These are phyloP conservation scores for Cordyceps tenuipes DNA, from an alignment of 2,329 filamentous ascomycete species.

Conservation along the genomic window DNA sequence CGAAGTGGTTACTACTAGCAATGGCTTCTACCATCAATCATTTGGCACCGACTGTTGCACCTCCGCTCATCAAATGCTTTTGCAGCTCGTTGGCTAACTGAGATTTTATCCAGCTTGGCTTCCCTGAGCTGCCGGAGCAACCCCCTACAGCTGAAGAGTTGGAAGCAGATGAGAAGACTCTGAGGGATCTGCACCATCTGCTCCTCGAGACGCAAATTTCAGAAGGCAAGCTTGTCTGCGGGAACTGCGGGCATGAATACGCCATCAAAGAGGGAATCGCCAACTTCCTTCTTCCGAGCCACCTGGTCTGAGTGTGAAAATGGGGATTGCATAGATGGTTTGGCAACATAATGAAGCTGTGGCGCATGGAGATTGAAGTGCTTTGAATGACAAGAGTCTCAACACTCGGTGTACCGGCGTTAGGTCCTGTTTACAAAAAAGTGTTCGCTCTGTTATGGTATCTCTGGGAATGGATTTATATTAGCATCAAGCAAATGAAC, in stretches of 20 bases:
- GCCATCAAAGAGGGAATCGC: constrained; percentile 91
- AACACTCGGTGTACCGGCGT: constrained; percentile 1
- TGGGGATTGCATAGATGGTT: not conserved
- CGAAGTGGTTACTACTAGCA: not conserved
- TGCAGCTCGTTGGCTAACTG: not conserved
- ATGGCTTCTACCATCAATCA: not conserved
- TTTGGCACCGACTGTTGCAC: not conserved
- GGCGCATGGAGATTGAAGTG: not conserved
- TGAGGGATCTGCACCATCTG: constrained; percentile 71
- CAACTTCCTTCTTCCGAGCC: constrained; percentile 89
- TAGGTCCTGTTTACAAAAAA: not conserved
- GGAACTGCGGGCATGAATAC: constrained; percentile 88
- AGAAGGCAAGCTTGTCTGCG: constrained; percentile 84
- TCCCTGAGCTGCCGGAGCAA: constrained; percentile 60
- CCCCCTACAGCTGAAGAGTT: constrained; percentile 56
- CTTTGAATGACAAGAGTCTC: not conserved
- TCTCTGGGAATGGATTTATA: not conserved
- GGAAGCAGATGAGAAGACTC: constrained; percentile 56
- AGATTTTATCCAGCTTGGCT: constrained; percentile 54
- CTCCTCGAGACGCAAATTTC: constrained; percentile 84
- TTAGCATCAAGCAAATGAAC: not conserved
- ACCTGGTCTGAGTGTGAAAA: constrained; percentile 55
- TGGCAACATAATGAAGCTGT: not conserved
- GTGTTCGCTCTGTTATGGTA: not conserved
- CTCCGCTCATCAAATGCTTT: not conserved